Evolutionary conservation across 768 basidiomycete species (phyloP).

Genomic region (Tricholoma sp.): DNA sequence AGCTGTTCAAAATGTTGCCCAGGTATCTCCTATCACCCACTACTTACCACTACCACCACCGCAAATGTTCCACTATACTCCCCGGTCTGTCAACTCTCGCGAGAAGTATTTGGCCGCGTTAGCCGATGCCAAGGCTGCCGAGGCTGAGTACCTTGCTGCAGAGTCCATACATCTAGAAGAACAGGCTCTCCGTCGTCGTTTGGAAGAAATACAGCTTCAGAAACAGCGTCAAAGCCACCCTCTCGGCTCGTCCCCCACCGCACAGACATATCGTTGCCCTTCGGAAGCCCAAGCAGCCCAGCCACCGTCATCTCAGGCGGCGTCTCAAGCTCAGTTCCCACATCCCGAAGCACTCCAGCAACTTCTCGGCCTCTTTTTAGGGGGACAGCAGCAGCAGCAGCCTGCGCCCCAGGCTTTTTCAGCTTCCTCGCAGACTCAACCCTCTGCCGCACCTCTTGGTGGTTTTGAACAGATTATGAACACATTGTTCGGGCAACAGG

Average conservation of each 20-base stretch:
- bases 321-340: background rate
- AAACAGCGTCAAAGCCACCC: slow-evolving; percentile 3
- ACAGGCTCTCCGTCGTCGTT: slow-evolving; percentile 20
- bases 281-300: background rate
- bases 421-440: background rate
- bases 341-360: slow-evolving; percentile 7
- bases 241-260: background rate
- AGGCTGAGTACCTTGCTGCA: slow-evolving; percentile 29
- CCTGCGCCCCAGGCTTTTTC: background rate
- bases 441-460: background rate
- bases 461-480: background rate
- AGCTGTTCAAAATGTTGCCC: background rate
- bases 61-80: slow-evolving; percentile 15
- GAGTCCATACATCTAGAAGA: slow-evolving; percentile 31
- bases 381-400: slow-evolving; percentile 1
- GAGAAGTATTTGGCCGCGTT: slow-evolving; percentile 32
- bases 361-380: slow-evolving; percentile 9
- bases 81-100: slow-evolving; percentile 16
- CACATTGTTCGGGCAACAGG: background rate
- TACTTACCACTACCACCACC: background rate
- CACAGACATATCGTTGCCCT: background rate
- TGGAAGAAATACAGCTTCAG: slow-evolving; percentile 16
- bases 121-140: slow-evolving; percentile 31
- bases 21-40: background rate
- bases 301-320: slow-evolving; percentile 1